These are phyloP conservation scores for Cucurbita argyrosperma DNA, from an alignment of 306 rosid species.

Conservation along the genomic window DNA sequence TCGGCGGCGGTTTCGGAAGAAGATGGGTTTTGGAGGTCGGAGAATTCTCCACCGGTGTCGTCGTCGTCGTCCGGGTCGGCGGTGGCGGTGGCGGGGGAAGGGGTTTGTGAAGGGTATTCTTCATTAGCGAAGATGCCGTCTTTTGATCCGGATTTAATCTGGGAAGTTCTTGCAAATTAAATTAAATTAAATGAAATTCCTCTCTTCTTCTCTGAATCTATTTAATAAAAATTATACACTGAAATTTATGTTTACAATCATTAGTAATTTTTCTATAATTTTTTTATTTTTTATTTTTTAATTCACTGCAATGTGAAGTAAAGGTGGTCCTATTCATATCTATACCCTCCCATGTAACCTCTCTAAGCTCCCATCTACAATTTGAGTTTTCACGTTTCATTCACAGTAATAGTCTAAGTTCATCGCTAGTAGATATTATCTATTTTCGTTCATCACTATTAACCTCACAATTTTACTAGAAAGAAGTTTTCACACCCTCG, in stretches of 20 bases:
- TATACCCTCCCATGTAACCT: too few relatives aligned
- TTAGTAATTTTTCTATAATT: too few relatives aligned
- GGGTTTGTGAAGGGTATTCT: constrained; percentile 43
- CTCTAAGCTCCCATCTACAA: too few relatives aligned
- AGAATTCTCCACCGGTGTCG: constrained; percentile 38
- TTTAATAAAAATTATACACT: neutral
- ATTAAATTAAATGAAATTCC: neutral
- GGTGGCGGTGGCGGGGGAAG: constrained; percentile 15
- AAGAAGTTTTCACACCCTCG: too few relatives aligned
- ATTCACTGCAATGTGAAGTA: too few relatives aligned
- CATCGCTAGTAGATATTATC: too few relatives aligned
- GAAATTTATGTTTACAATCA: neutral
- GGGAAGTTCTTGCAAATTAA: constrained; percentile 83
- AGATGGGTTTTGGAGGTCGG: constrained; percentile 30
- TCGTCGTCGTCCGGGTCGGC: constrained; percentile 1
- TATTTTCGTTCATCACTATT: too few relatives aligned
- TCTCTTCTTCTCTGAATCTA: neutral
- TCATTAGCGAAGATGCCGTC: constrained; percentile 78
- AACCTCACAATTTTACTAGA: too few relatives aligned
- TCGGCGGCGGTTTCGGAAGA: constrained; percentile 33
- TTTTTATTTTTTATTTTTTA: too few relatives aligned
- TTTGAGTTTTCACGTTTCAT: too few relatives aligned
- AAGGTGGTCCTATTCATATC: too few relatives aligned
- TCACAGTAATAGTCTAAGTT: too few relatives aligned
- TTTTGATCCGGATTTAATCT: constrained; percentile 80